A percentile compares a stretch with the other conserved stretches of the same genome.
These are phyloP conservation scores for Neodidymelliopsis sp. DNA, from an alignment of 2,329 filamentous ascomycete species.

Conservation along the genomic window DNA sequence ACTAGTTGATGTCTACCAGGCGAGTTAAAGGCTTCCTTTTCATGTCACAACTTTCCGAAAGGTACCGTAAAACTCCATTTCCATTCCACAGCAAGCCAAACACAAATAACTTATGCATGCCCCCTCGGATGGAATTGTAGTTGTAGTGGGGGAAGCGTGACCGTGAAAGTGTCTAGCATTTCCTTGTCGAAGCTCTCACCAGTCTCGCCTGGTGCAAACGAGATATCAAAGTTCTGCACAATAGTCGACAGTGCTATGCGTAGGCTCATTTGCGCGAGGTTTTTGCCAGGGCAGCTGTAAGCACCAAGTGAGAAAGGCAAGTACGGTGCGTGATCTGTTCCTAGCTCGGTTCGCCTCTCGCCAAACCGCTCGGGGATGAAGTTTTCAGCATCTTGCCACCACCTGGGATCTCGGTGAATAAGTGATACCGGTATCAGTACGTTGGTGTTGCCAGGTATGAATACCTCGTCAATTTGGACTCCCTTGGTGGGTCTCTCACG, in stretches of 20 bases:
- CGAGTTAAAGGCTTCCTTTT: too few relatives aligned
- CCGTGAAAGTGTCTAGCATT: slow-evolving; percentile 23
- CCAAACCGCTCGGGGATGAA: slow-evolving; percentile 29
- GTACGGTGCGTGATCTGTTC: slow-evolving; percentile 24
- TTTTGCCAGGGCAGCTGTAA: slow-evolving; percentile 30
- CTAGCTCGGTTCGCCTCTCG: slow-evolving; percentile 22
- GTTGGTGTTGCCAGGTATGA: slow-evolving; percentile 24
- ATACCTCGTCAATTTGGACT: slow-evolving; percentile 30
- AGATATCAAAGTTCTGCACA: slow-evolving; percentile 28
- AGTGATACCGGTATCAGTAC: slow-evolving; percentile 17
- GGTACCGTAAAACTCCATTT: too few relatives aligned
- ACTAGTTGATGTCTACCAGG: too few relatives aligned
- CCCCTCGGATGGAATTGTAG: slow-evolving; percentile 23
- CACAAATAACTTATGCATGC: neutral
- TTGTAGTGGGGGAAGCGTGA: slow-evolving; percentile 35
- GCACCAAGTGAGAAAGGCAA: slow-evolving; percentile 23
- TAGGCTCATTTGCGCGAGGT: slow-evolving; percentile 27
- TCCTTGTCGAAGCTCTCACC: slow-evolving; percentile 33
- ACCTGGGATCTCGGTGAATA: slow-evolving; percentile 37
- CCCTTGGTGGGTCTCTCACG: slow-evolving; percentile 48
- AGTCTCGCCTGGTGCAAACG: slow-evolving; percentile 31
- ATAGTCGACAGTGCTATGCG: slow-evolving; percentile 26
- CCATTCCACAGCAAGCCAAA: too few relatives aligned
- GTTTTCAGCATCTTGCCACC: slow-evolving; percentile 17
- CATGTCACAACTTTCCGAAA: too few relatives aligned